A percentile compares a stretch with the other conserved stretches of the same genome.
Evolutionary conservation across 2,329 filamentous ascomycete genomes (phyloP).

Genomic region (Colletotrichum kahawae): DNA sequence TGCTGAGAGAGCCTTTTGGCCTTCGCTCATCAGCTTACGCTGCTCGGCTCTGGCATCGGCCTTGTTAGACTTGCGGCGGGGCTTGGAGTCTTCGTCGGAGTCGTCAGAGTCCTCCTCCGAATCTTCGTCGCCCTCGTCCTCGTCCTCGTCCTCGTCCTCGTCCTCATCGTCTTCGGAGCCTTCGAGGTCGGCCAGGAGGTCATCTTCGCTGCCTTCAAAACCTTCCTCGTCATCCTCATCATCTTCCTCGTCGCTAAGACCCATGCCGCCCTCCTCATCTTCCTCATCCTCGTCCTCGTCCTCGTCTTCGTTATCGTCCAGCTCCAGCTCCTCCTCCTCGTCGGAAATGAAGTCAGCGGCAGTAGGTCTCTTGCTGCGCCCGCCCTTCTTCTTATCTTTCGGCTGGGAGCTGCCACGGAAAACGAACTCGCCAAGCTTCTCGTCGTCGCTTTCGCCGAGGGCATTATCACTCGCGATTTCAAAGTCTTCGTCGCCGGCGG

Average conservation of each 20-base stretch:
- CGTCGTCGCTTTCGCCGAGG: constrained; percentile 84
- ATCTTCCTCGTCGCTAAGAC: constrained; percentile 35
- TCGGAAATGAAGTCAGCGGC: constrained; percentile 64
- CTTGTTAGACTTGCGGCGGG: constrained; percentile 1
- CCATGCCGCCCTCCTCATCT: constrained; percentile 38
- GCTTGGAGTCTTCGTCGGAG: constrained; percentile 29
- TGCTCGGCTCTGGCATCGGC: constrained; percentile 58
- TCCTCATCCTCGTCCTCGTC: constrained; percentile 45
- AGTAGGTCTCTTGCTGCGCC: constrained; percentile 43
- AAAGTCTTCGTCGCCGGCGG: constrained; percentile 54
- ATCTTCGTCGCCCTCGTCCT: constrained; percentile 31
- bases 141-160: constrained; percentile 40
- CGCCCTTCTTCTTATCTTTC: constrained; percentile 32
- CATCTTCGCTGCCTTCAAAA: constrained; percentile 30
- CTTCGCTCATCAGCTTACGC: constrained; percentile 69
- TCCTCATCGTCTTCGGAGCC: constrained; percentile 31
- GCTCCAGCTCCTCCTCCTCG: constrained; percentile 41
- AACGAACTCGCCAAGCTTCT: constrained; percentile 76
- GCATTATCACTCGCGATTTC: constrained; percentile 72
- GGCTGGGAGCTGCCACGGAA: constrained; percentile 65
- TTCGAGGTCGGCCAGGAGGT: constrained; percentile 26
- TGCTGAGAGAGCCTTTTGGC: constrained; percentile 69
- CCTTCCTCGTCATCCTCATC: constrained; percentile 39
- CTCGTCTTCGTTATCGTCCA: constrained; percentile 37
- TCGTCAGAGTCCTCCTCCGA: constrained; percentile 37